Percentiles rank a stretch among this genome's conserved stretches.
Conservation (phyloP, 352 stramenopile genomes). For the Globisporangium apiculatum region DNA sequence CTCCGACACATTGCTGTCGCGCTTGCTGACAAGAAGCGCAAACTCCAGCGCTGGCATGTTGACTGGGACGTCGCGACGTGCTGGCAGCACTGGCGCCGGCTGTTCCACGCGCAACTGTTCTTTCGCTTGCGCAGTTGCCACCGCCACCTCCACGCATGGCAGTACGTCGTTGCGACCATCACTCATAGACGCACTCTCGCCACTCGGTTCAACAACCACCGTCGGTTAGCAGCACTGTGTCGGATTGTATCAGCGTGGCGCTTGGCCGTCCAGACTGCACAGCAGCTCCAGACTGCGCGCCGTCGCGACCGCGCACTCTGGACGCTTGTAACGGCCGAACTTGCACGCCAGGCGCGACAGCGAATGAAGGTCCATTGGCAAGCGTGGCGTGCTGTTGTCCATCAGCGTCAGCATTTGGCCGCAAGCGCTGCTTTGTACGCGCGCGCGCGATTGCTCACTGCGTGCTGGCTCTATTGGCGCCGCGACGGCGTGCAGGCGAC, state of each 20-base stretch:
- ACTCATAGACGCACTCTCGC: no score
- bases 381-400: conserved; percentile 30
- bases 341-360: conserved; percentile 33
- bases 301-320: conserved; percentile 46
- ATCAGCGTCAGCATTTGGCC: conserved; percentile 32
- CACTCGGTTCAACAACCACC: no score
- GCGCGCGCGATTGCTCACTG: conserved; percentile 43
- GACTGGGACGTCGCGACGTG: conserved; percentile 28
- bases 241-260: conserved; percentile 26
- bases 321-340: conserved; percentile 49
- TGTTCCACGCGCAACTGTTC: conserved; percentile 59
- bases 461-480: conserved; percentile 51
- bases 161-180: background rate
- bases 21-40: conserved; percentile 30
- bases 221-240: no score
- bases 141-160: conserved; percentile 25
- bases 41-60: conserved; percentile 42
- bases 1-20: conserved; percentile 12
- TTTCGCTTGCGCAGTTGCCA: conserved; percentile 38
- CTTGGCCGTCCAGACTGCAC: conserved; percentile 30
- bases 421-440: conserved; percentile 40
- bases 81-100: conserved; percentile 51
- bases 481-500: conserved; percentile 31
- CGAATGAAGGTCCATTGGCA: conserved; percentile 34
- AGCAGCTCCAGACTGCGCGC: conserved; percentile 36